Evolutionary conservation across 345 rosid species (phyloP), one percentile per base, ranked within the genome.

Genomic region (Boechera stricta): DNA sequence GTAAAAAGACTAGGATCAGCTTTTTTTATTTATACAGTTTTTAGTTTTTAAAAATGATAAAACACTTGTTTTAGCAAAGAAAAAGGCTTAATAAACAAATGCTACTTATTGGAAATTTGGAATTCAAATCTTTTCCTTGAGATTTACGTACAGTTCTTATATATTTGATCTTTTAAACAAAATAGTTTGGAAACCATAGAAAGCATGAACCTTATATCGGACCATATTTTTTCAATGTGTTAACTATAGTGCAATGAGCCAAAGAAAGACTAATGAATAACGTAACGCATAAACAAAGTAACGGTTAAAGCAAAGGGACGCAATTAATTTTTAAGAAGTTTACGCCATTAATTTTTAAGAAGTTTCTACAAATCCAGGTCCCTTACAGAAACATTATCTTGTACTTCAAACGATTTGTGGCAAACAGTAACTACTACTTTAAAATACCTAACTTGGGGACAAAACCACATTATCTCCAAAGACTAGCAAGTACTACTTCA

Each of bases 401-500:
- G 47, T 60, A 18, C 65, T 18, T 36, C 39, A 10, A 18, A 36
- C 45, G 47, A 38, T 47, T 60, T 36, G 2, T 11, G 65, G 6
- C 10, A 57, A 32, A 33, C 62, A 8, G 32, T 32, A 36, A 32
- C 12, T n/a, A 55, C 31, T 24, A 26, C 15, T 53, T 26, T 0
- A 32, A 2, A 38, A 48, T 21, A 10, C 13, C 57, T 59, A 71
- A 15, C 11, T 59, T 18, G 29, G 67, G 41, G 48, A 59, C 48
- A 71, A 71, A 5, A 8, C 16, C 47, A 33, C 59, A 16, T 56
- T 4, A 33, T 69, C 63, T 33, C 58, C 69, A 5, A 38, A 49
- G 21, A 38, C 31, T 4, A 21, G 21, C 24, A 21, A 21, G 24
- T 44, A 61, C 28, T 15, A 49, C 21, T 72, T 51, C 45, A 45